Evolutionary conservation across 2,329 filamentous ascomycete genomes (phyloP), one percentile per base, ranked within the genome.

Genomic region (Paraconiothyrium brasiliense): DNA sequence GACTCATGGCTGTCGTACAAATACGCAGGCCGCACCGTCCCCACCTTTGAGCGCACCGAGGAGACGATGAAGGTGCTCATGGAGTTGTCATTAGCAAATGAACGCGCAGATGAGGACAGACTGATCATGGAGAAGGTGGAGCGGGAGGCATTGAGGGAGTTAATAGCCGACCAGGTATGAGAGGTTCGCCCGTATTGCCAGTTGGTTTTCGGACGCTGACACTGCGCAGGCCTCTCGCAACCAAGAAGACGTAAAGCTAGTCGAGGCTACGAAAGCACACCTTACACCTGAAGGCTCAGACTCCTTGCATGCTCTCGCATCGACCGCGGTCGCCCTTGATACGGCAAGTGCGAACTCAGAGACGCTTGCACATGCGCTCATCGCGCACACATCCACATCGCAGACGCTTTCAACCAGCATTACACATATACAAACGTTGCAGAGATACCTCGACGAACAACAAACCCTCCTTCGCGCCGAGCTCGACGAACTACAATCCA

Each of bases 31-130:
- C 85, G 87, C 34, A 86, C 85, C 0, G 81, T 90, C 0, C 93
- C 93, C 0, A 75, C 84, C 0, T 97, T 97, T 77, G 94, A 98
- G 80, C 90, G 93, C 71, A 97, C 95, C 74, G 85, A 90, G 34
- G 91, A 94, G 49, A 97, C 94, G 0, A 84, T 97, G 54, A 89
- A 88, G 66, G 88, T 86, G 1, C 84, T 97, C 4, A 85, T 96
- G 9, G 86, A 90, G 30, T 84, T 97, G 8, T 91, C 91, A 22
- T 84, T 89, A 11, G 83, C 89, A 46, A 97, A 95, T 75, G 93
- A 97, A 73, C 81, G 86, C 13, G 91, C 91, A 6, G 91, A 94
- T 66, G 91, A 94, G 70, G 89, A 92, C 68, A 83, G 84, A 16
- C 81, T 82, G 2, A 78, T 90, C 1, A 71, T 92, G 10, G 81